phyloP scores from a whole-genome alignment of 129 eudicot species.

The Logfia minima region DNA sequence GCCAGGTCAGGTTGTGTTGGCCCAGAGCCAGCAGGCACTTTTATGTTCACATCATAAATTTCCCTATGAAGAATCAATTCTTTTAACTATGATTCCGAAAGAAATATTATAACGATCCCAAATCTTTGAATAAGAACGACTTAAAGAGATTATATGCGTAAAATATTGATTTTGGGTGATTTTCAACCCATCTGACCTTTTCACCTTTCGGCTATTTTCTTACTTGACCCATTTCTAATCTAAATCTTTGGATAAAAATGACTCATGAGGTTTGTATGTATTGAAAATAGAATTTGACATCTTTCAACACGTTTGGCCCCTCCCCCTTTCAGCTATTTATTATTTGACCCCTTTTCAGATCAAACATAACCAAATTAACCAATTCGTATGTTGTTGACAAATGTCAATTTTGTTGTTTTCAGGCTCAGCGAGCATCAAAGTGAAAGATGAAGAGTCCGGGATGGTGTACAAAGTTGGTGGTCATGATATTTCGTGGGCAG shows the following conservation, averaged over 20 bases:
- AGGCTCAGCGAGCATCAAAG: constrained; percentile 86
- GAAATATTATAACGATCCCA: neutral
- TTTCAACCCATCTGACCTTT: neutral
- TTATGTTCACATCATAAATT: neutral
- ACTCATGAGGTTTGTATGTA: neutral
- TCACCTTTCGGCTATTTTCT: neutral
- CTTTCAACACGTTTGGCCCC: neutral
- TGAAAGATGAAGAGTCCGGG: constrained; percentile 72
- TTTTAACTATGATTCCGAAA: neutral
- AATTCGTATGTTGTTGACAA: neutral
- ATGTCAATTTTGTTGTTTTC: neutral
- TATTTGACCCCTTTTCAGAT: neutral
- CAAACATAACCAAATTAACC: neutral
- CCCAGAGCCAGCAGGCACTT: neutral
- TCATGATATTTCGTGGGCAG: constrained; percentile 49
- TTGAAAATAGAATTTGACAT: neutral
- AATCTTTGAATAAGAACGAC: neutral
- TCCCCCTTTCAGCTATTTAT: neutral
- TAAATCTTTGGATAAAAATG: neutral
- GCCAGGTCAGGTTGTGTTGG: neutral
- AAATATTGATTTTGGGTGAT: neutral
- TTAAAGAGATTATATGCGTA: neutral
- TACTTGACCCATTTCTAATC: neutral
- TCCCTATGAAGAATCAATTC: neutral
- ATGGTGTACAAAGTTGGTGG: constrained; percentile 57